A percentile compares a stretch with the other conserved stretches of the same genome.
These are phyloP conservation scores for Hypoxylon cercidicola DNA, from an alignment of 495 filamentous ascomycete genomes.

Conservation along the genomic window DNA sequence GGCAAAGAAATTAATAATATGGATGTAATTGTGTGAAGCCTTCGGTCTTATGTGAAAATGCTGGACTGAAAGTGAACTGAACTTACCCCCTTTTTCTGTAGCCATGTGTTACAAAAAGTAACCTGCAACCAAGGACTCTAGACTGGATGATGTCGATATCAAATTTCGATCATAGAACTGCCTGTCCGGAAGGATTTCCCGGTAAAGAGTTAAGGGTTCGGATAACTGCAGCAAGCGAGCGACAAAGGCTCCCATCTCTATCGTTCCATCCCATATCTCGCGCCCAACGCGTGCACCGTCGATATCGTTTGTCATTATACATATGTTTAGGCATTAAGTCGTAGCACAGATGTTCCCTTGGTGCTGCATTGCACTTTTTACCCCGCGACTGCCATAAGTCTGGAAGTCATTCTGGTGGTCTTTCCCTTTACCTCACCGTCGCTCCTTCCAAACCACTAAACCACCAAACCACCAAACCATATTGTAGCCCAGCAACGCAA, in stretches of 20 bases:
- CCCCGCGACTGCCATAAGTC: constrained; percentile 18
- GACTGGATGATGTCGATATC: too few relatives aligned
- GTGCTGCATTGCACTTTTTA: constrained; percentile 3
- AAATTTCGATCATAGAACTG: not conserved
- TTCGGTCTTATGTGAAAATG: too few relatives aligned
- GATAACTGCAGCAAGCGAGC: constrained; percentile 24
- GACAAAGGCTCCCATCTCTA: constrained; percentile 10
- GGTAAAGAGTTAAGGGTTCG: constrained; percentile 4
- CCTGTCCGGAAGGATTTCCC: not conserved
- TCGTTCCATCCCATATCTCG: constrained; percentile 9
- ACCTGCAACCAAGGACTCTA: too few relatives aligned
- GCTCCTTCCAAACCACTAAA: not conserved
- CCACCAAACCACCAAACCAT: not conserved
- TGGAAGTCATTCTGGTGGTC: not conserved
- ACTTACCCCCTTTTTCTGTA: too few relatives aligned
- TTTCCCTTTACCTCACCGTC: not conserved
- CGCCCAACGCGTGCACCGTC: not conserved
- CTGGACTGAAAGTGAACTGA: too few relatives aligned
- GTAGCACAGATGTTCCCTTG: constrained; percentile 22
- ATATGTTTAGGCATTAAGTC: not conserved
- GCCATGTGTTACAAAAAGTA: too few relatives aligned
- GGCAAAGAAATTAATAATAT: too few relatives aligned
- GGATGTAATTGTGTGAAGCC: too few relatives aligned
- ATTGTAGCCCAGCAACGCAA: not conserved
- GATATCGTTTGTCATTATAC: constrained; percentile 17